Base-by-base conservation (phyloP, 2,329 filamentous ascomycete species). In the Xylariaceae sp. region DNA sequence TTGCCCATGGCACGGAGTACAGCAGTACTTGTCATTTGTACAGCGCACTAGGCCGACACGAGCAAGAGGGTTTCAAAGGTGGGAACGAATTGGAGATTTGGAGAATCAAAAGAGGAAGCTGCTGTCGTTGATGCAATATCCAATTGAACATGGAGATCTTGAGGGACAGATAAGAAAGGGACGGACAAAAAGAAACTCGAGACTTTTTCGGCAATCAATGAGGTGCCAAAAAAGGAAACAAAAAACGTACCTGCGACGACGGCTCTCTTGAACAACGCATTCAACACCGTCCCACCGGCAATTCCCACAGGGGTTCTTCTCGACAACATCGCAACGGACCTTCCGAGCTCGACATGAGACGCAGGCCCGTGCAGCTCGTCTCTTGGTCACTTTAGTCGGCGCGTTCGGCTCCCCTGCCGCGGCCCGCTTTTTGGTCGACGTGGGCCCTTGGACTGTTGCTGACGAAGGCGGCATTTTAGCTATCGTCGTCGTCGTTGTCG, bases 271-370 rank as follows among this genome's bases (percentile, higher is more conserved):
- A 16, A 86, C 79, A 39, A 83, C 70, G 64, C 84, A 88, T 59
- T 86, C 81, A 42, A 88, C 82, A 59, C 85, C 81, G 61, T 88
- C 84, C 67, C 85, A 77, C 48, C 85, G 74, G 66, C 88, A 94
- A 63, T 94, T 94, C 40, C 85, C 88, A 62, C 88, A 94, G 1
- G 88, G 88, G 30, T 83, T 83, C 34, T 84, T 83, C 62, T 94
- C 88, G 43, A 92, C 88, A 40, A 95, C 88, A 67, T 96, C 89
- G 68, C 89, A 96, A 41, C 89, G 79, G 29, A 96, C 89, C 62
- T 96, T 96, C 58, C 89, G 81, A 41, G 85, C 81, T 54, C 89
- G 78, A 65, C 89, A 95, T 34, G 52, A 54, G 16, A 88, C 86
- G 61, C 89, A 96, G 13, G 89, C 89, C 53, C 90, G 85, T 8